Evolutionary conservation across 1,284 basidiomycete genomes (phyloP).

Genomic region (Cryptococcus wingfieldii): DNA sequence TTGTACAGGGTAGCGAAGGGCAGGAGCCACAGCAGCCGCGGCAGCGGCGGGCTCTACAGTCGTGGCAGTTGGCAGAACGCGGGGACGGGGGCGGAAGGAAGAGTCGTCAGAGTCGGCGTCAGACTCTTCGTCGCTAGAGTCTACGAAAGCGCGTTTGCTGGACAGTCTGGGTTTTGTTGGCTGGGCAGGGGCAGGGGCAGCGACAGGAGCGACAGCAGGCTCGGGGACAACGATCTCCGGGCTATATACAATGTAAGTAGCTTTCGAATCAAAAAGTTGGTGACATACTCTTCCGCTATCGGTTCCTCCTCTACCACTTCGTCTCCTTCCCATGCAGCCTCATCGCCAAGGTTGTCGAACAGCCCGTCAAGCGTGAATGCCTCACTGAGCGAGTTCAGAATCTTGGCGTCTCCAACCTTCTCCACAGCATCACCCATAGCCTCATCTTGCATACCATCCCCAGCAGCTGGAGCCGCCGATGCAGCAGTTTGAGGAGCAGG

Average conservation of each 20-base stretch:
- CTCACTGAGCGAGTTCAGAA: slow-evolving; percentile 42
- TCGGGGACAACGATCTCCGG: neutral
- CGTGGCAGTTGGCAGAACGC: neutral
- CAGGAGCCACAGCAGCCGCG: neutral
- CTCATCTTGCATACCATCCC: slow-evolving; percentile 23
- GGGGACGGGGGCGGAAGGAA: slow-evolving; percentile 7
- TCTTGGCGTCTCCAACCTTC: slow-evolving; percentile 42
- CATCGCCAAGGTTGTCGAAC: slow-evolving; percentile 40
- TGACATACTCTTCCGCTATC: slow-evolving; percentile 27
- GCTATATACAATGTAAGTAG: neutral
- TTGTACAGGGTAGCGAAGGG: neutral
- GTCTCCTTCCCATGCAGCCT: slow-evolving; percentile 43
- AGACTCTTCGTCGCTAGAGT: slow-evolving; percentile 9
- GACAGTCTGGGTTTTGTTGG: neutral
- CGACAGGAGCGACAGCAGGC: neutral
- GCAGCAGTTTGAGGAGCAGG: slow-evolving; percentile 10
- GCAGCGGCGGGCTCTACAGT: slow-evolving; percentile 1
- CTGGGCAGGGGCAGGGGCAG: slow-evolving; percentile 2
- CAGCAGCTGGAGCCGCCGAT: neutral
- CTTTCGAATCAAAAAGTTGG: neutral
- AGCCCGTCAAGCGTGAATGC: slow-evolving; percentile 48
- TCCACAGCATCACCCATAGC: slow-evolving; percentile 28
- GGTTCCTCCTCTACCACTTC: slow-evolving; percentile 22
- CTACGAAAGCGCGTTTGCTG: slow-evolving; percentile 1
- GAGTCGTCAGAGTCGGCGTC: slow-evolving; percentile 11